Conservation (phyloP, 768 basidiomycete species). For the Naganishia kalamii region DNA sequence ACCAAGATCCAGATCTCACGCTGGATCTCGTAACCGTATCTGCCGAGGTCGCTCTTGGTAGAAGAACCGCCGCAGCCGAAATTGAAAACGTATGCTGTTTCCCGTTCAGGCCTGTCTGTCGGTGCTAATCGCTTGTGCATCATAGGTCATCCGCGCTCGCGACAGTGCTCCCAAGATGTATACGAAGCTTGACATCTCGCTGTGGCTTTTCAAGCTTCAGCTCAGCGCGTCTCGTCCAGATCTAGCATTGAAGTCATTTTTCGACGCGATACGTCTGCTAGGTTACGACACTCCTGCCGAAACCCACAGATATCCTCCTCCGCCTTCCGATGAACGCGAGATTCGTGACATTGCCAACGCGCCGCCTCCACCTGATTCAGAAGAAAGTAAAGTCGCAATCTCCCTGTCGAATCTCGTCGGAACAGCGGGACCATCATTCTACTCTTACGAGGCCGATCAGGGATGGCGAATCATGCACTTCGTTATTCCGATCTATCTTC, state of each 20-base stretch:
- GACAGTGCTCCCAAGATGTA: neutral
- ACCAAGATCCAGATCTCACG: constrained; percentile 3
- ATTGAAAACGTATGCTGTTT: neutral
- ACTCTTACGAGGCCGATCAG: constrained; percentile 7
- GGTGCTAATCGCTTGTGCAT: neutral
- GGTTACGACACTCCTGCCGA: constrained; percentile 5
- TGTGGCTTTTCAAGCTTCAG: constrained; percentile 10
- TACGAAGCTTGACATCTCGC: constrained; percentile 13
- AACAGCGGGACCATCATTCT: neutral
- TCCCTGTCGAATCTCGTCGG: neutral
- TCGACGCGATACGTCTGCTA: constrained; percentile 3
- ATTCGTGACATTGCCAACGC: neutral
- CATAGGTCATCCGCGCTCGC: neutral
- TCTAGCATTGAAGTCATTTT: constrained; percentile 4
- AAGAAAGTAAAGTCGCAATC: neutral
- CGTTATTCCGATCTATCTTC: constrained; percentile 10
- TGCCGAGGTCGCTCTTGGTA: constrained; percentile 13
- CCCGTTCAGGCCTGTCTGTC: neutral
- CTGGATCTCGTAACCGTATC: constrained; percentile 5
- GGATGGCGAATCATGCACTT: constrained; percentile 15
- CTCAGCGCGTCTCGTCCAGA: neutral
- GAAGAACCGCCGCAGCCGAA: neutral
- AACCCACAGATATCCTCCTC: neutral
- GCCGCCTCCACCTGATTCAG: neutral
- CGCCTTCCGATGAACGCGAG: neutral